These are phyloP conservation scores for Zymoseptoria brevis DNA, from an alignment of 2,329 filamentous ascomycete genomes.

Conservation along the genomic window DNA sequence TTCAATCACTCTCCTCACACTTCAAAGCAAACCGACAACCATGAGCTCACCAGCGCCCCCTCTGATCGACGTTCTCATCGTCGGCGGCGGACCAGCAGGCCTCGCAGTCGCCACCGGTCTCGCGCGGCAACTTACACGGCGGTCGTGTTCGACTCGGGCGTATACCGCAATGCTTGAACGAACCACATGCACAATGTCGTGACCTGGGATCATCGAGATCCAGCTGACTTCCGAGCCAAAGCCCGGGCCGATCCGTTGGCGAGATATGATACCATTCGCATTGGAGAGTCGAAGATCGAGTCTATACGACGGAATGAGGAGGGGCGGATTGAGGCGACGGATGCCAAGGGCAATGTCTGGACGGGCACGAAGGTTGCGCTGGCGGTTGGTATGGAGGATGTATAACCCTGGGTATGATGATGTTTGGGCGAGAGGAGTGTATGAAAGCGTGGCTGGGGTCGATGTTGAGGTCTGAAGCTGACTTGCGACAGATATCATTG, in stretches of 20 bases:
- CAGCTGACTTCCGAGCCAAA: constrained; percentile 27
- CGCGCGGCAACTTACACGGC: constrained; percentile 3
- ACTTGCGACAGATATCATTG: constrained; percentile 39
- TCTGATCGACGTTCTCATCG: constrained; percentile 68
- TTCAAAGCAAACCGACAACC: neutral
- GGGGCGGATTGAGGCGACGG: constrained; percentile 33
- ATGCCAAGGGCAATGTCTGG: constrained; percentile 38
- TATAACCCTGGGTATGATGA: constrained; percentile 31
- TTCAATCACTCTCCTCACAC: neutral
- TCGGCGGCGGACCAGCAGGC: constrained; percentile 82
- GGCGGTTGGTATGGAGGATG: constrained; percentile 47
- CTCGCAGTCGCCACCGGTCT: constrained; percentile 57
- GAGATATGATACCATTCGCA: neutral
- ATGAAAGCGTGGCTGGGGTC: neutral
- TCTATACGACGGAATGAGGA: neutral
- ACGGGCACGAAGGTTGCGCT: constrained; percentile 48
- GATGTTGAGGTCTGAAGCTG: neutral
- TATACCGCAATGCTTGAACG: constrained; percentile 37
- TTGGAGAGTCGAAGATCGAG: neutral
- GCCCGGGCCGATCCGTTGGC: constrained; percentile 15
- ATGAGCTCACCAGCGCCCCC: neutral
- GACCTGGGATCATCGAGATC: constrained; percentile 30
- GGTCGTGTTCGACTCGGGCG: constrained; percentile 36
- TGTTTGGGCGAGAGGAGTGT: constrained; percentile 22
- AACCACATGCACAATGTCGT: constrained; percentile 41